Base-by-base conservation (phyloP, 2,329 filamentous ascomycete species). In the Colletotrichum lentis region DNA sequence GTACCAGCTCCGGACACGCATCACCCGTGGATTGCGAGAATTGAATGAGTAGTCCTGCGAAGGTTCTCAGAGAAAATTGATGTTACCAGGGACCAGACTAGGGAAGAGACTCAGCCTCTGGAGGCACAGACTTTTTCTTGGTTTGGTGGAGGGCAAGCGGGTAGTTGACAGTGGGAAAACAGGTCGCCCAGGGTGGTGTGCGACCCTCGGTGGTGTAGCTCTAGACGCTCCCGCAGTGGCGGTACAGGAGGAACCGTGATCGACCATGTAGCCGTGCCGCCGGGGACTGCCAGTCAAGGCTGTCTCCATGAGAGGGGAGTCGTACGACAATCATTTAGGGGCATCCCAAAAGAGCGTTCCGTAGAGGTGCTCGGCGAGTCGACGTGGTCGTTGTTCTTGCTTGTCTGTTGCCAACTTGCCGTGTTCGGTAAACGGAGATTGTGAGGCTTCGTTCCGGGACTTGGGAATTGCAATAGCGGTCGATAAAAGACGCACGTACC, bases 281-380 rank as follows among this genome's bases (percentile, higher is more conserved):
- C 55, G 37, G 62, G 66, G 66, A 68, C 44, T 68, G 66, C 66
- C 55, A 56, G 66, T 61, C 55, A 65, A 52, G 24, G 31, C 12
- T n/a, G 62, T 6, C 35, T 46, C 62, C 55, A 52, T 27, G 20
- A 55, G 66, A 68, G 66, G 66, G 55, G 56, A 65, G 49, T 68
- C 66, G 66, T 68, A 68, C 62, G 66, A 68, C 66, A 65, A 50
- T 65, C 43, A 68, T 52, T 65, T 65, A 56, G 66, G 55, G 62
- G 66, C 43, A 56, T 44, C 35, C 60, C 35, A 50, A 60, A 52
- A 62, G 49, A 55, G 62, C 43, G 47, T 39, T 55, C 55, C 55
- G 50, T 56, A 41, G 16, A 56, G 44, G 65, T 65, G 50, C 55
- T 54, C 37, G 62, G 43, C 49, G 41, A 24, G 41, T 55, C 46